phyloP scores from a whole-genome alignment of 495 filamentous ascomycete genomes.

The Lepraria neglecta region DNA sequence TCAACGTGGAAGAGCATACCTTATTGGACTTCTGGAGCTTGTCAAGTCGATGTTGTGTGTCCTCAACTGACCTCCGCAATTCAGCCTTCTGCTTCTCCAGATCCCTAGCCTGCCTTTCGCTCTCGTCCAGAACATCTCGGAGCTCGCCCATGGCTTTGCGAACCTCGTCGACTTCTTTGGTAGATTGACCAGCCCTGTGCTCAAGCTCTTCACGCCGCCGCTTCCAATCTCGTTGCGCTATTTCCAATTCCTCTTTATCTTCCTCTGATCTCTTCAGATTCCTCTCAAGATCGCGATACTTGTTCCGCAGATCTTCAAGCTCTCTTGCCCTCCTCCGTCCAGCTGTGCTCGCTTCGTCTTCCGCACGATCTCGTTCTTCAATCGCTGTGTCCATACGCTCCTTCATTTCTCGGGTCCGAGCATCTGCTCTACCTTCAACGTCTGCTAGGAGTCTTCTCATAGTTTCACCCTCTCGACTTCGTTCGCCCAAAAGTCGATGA shows the following conservation, averaged over 20 bases:
- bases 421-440: slow-evolving; percentile 73
- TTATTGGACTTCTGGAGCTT: slow-evolving; percentile 70
- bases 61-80: slow-evolving; percentile 67
- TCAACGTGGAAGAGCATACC: slow-evolving; percentile 24
- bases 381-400: slow-evolving; percentile 80
- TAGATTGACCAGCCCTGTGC: slow-evolving; percentile 55
- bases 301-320: slow-evolving; percentile 75
- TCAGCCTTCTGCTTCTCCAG: slow-evolving; percentile 75
- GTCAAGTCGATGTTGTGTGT: slow-evolving; percentile 67
- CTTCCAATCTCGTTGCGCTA: slow-evolving; percentile 66
- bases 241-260: slow-evolving; percentile 64
- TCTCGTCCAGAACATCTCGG: slow-evolving; percentile 74
- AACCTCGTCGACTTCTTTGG: slow-evolving; percentile 65
- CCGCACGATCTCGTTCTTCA: slow-evolving; percentile 86
- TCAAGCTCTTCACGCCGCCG: slow-evolving; percentile 69
- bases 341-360: slow-evolving; percentile 77
- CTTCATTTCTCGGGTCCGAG: slow-evolving; percentile 78
- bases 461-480: slow-evolving; percentile 90
- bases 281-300: slow-evolving; percentile 72
- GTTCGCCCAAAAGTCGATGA: slow-evolving; percentile 79
- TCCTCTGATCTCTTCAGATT: slow-evolving; percentile 60
- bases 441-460: slow-evolving; percentile 87
- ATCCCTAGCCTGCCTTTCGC: slow-evolving; percentile 74
- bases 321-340: slow-evolving; percentile 72
- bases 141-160: slow-evolving; percentile 72